phyloP scores from a whole-genome alignment of 495 filamentous ascomycete species.

The Podospora tetraspora region DNA sequence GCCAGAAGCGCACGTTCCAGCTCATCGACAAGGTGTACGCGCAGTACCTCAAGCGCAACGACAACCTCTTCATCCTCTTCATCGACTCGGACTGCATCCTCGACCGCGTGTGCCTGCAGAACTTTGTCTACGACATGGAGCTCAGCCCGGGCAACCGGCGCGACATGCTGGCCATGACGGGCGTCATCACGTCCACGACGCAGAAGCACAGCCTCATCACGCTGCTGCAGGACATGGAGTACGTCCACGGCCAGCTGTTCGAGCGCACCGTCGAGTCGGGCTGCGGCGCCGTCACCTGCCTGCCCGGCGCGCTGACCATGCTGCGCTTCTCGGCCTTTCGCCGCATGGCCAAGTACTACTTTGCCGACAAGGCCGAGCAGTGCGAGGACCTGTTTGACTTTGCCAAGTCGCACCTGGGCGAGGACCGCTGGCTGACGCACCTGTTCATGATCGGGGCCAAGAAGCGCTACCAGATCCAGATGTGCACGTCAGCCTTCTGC shows the following conservation, averaged over 20 bases:
- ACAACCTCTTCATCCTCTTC: constrained; percentile 93
- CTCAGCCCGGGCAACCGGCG: constrained; percentile 87
- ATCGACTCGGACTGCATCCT: constrained; percentile 98
- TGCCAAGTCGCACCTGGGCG: constrained; percentile 90
- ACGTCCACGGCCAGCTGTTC: constrained; percentile 95
- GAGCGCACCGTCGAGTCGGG: constrained; percentile 95
- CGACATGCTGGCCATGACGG: constrained; percentile 98
- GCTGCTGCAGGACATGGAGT: constrained; percentile 95
- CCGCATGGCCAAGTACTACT: constrained; percentile 98
- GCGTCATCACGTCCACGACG: constrained; percentile 93
- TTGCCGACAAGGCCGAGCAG: constrained; percentile 93
- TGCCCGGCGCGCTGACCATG: constrained; percentile 92
- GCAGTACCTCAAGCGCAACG: constrained; percentile 80
- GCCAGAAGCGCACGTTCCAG: constrained; percentile 91
- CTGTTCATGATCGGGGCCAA: constrained; percentile 98
- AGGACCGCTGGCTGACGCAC: constrained; percentile 97
- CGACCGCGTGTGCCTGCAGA: constrained; percentile 88
- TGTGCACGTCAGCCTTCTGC: constrained; percentile 96
- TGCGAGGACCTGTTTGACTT: constrained; percentile 97
- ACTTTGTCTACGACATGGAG: constrained; percentile 99
- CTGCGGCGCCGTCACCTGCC: constrained; percentile 90
- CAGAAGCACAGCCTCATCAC: constrained; percentile 86
- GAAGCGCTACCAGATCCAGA: constrained; percentile 89
- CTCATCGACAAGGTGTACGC: constrained; percentile 92
- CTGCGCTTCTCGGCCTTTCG: constrained; percentile 94